These are phyloP conservation scores for Plectosphaerella plurivora DNA, from an alignment of 2,329 filamentous ascomycete genomes.

Conservation along the genomic window DNA sequence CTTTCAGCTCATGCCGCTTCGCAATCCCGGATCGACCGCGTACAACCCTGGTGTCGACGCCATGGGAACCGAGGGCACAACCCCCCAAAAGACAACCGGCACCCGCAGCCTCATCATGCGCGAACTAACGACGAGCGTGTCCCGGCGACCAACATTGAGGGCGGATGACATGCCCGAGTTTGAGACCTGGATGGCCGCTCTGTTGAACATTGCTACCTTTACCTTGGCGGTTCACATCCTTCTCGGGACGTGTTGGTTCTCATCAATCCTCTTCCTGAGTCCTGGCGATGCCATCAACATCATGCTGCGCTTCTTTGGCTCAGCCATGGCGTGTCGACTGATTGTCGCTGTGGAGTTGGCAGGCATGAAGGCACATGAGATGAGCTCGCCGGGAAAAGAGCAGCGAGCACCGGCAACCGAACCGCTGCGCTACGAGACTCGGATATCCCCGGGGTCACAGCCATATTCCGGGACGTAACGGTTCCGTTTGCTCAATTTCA, in stretches of 20 bases:
- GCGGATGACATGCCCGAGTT: not conserved
- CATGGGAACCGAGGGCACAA: not conserved
- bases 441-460: not conserved
- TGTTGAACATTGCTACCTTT: not conserved
- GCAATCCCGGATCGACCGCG: not conserved
- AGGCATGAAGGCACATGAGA: constrained; percentile 2
- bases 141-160: not conserved
- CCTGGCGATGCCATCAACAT: constrained; percentile 3
- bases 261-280: constrained; percentile 2
- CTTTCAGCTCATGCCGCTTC: not conserved
- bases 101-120: not conserved
- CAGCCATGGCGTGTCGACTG: constrained; percentile 2
- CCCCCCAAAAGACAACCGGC: not conserved
- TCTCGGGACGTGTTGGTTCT: constrained; percentile 4
- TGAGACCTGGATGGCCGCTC: constrained; percentile 1
- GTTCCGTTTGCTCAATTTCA: not conserved
- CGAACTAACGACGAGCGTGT: not conserved
- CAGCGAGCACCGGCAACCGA: not conserved
- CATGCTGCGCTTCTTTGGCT: constrained; percentile 5
- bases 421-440: too few relatives aligned
- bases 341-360: constrained; percentile 6
- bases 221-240: constrained; percentile 1
- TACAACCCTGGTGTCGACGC: not conserved
- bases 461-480: not conserved
- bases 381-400: not conserved